Evolutionary conservation across 2,329 filamentous ascomycete genomes (phyloP).

Genomic region (Penicillium rolfsii): DNA sequence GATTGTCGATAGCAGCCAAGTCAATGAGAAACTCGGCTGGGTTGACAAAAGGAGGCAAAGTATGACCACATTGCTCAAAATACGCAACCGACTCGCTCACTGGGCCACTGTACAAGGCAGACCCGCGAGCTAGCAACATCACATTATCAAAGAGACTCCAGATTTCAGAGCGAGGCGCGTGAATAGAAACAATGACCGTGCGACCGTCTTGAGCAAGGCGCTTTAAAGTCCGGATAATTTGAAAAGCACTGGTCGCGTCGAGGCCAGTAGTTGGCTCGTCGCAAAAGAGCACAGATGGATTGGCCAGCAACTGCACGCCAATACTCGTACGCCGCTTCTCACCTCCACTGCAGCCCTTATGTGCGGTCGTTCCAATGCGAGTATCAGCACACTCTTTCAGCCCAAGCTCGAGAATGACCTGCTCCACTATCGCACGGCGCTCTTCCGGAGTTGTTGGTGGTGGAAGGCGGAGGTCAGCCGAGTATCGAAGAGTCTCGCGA

Average conservation of each 20-base stretch:
- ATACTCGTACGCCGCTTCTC: constrained; percentile 78
- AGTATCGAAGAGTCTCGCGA: constrained; percentile 72
- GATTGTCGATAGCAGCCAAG: constrained; percentile 72
- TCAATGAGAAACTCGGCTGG: constrained; percentile 78
- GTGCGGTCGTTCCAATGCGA: constrained; percentile 69
- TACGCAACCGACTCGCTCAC: constrained; percentile 63
- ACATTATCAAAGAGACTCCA: constrained; percentile 77
- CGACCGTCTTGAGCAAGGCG: constrained; percentile 67
- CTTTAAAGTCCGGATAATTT: constrained; percentile 72
- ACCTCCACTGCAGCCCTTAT: constrained; percentile 77
- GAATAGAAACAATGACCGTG: constrained; percentile 74
- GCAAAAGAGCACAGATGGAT: constrained; percentile 75
- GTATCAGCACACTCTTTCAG: constrained; percentile 78
- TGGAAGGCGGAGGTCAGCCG: constrained; percentile 71
- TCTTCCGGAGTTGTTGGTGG: constrained; percentile 63
- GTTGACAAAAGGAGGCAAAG: constrained; percentile 72
- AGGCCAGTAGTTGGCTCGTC: constrained; percentile 76
- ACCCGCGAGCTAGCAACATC: constrained; percentile 68
- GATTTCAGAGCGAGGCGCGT: constrained; percentile 77
- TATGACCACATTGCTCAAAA: constrained; percentile 64
- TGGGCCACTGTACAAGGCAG: constrained; percentile 68
- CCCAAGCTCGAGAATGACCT: constrained; percentile 74
- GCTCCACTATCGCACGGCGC: constrained; percentile 67
- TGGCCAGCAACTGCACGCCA: constrained; percentile 76
- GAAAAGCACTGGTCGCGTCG: constrained; percentile 76